Evolutionary conservation across 352 stramenopile genomes (phyloP), one percentile per base, ranked within the genome.

Genomic region (Aphanomyces stellatus): DNA sequence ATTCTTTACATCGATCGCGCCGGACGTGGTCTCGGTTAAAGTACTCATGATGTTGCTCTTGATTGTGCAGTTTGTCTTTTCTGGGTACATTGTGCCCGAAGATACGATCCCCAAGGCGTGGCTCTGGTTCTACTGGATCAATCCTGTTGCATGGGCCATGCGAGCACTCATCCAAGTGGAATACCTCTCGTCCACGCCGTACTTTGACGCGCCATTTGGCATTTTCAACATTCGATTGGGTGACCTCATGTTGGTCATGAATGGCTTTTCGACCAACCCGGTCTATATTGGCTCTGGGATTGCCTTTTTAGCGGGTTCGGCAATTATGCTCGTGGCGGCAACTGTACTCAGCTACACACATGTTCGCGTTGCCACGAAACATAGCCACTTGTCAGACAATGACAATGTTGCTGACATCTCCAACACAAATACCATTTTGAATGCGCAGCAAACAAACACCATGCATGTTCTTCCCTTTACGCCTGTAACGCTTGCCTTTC

Each of bases 401-500:
- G n/a, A n/a, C 24, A 53, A n/a, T n/a, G n/a, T n/a, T n/a, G n/a
- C n/a, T n/a, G n/a, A n/a, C n/a, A n/a, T n/a, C n/a, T n/a, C n/a
- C n/a, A n/a, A n/a, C n/a, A n/a, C n/a, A n/a, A n/a, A n/a, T 8
- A 3, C 27, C 7, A 24, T 8, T 7, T 3, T 30, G 8, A 7
- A 27, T 53, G 43, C 27, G 27, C 24, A 7, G 30, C 30, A 27
- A 30, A 3, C 30, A 27, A 27, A 7, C 43, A 30, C 27, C 43
- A 3, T 3, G 7, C 24, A 53, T 53, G 30, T 53, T 30, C 43
- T 53, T 7, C 7, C 43, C 27, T 69, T 88, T 8, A 57, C 55
- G 1, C 79, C 75, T 1, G 69, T 83, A 4, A 85, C 74, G 0
- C 48, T 88, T 15, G 78, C 79, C 5, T 88, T 88, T 69, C 62